These are phyloP conservation scores for Chimonanthus salicifolius DNA, from an alignment of 164 flowering plant species.

Conservation along the genomic window DNA sequence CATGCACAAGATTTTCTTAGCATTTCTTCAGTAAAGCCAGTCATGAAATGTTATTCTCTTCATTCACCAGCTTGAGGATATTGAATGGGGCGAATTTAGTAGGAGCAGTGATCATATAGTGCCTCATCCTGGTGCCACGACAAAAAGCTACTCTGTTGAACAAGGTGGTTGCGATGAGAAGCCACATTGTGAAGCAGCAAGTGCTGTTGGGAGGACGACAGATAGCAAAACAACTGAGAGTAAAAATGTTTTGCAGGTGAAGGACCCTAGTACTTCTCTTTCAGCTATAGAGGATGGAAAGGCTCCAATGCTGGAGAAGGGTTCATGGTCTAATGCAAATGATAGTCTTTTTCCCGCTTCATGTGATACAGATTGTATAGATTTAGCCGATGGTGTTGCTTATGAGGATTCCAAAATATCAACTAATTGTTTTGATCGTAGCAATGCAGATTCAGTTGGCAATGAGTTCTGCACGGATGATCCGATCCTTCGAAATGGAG, in stretches of 20 bases:
- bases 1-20: too few relatives aligned
- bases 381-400: slow-evolving; percentile 17
- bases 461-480: slow-evolving; percentile 25
- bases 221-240: slow-evolving; percentile 9
- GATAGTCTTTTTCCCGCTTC: slow-evolving; percentile 16
- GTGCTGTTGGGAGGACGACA: slow-evolving; percentile 17
- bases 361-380: slow-evolving; percentile 23
- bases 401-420: slow-evolving; percentile 32
- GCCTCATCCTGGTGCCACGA: slow-evolving; percentile 37
- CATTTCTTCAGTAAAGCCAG: too few relatives aligned
- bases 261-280: slow-evolving; percentile 18
- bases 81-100: slow-evolving; percentile 56
- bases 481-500: slow-evolving; percentile 28
- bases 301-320: slow-evolving; percentile 41
- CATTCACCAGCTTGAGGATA: slow-evolving; percentile 56
- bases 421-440: slow-evolving; percentile 30
- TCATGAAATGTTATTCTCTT: not conserved
- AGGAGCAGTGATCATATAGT: slow-evolving; percentile 71
- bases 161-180: slow-evolving; percentile 36
- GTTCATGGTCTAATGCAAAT: slow-evolving; percentile 37
- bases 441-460: slow-evolving; percentile 23
- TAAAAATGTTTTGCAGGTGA: slow-evolving; percentile 20
- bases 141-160: slow-evolving; percentile 8
- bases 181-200: slow-evolving; percentile 29
- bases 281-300: slow-evolving; percentile 16